A percentile compares a stretch with the other conserved stretches of the same genome.
Conservation (phyloP, 108 stramenopile species). For the Pseudonitzschia multistriata region DNA sequence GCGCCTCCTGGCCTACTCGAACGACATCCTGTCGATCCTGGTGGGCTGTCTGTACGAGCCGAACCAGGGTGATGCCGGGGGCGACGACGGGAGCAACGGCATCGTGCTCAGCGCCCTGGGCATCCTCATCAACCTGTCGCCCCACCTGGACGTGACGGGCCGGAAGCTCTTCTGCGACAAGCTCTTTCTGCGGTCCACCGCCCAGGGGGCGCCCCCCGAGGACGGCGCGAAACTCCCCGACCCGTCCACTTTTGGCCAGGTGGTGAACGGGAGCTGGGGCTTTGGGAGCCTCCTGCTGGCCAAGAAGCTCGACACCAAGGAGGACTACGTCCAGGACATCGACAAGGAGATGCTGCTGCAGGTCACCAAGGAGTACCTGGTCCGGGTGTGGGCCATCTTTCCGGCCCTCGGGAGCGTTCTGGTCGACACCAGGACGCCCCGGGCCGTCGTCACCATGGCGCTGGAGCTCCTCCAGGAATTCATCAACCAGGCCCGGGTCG, state of each 20-base stretch:
- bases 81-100: constrained; percentile 45
- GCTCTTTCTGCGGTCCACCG: constrained; percentile 49
- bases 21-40: constrained; percentile 49
- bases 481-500: constrained; percentile 38
- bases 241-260: constrained; percentile 38
- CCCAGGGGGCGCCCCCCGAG: constrained; percentile 36
- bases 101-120: constrained; percentile 59
- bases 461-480: constrained; percentile 53
- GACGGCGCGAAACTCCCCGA: constrained; percentile 35
- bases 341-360: constrained; percentile 27
- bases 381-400: constrained; percentile 49
- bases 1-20: constrained; percentile 63
- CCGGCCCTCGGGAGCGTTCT: constrained; percentile 40
- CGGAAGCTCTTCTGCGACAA: constrained; percentile 69
- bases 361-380: constrained; percentile 29
- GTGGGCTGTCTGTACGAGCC: constrained; percentile 71
- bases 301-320: constrained; percentile 67
- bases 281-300: constrained; percentile 73
- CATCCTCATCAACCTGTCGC: constrained; percentile 62
- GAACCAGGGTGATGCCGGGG: constrained; percentile 12
- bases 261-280: constrained; percentile 54
- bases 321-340: constrained; percentile 41
- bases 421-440: constrained; percentile 29
- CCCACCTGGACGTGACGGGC: constrained; percentile 72
- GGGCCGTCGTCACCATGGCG: constrained; percentile 38